These are phyloP conservation scores for Digitaria exilis DNA, from an alignment of 202 grass and related monocot genomes.

Conservation along the genomic window DNA sequence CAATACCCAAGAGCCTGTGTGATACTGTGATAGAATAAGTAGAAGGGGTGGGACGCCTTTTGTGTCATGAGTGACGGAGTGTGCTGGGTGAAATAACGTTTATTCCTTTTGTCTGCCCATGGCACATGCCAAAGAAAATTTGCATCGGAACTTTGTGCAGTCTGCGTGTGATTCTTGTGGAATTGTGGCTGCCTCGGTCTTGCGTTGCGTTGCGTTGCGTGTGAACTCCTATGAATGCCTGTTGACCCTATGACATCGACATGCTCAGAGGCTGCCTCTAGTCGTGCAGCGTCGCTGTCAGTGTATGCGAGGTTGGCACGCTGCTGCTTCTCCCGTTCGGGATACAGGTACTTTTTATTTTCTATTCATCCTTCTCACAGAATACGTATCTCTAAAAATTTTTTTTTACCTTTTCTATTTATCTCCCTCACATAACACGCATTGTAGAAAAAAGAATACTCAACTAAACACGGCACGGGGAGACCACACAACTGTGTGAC, in stretches of 20 bases:
- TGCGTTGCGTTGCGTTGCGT: too few relatives aligned
- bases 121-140: neutral
- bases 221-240: too few relatives aligned
- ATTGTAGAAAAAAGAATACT: too few relatives aligned
- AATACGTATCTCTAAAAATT: too few relatives aligned
- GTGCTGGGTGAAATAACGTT: conserved; percentile 9
- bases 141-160: neutral
- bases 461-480: too few relatives aligned
- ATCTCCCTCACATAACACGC: too few relatives aligned
- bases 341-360: too few relatives aligned
- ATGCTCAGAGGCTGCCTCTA: too few relatives aligned
- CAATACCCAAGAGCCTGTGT: neutral
- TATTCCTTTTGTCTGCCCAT: neutral
- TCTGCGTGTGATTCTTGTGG: neutral
- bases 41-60: neutral
- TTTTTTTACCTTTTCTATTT: too few relatives aligned
- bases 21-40: conserved; percentile 41
- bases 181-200: neutral
- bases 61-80: neutral
- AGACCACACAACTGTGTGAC: conserved; percentile 7
- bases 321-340: neutral
- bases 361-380: too few relatives aligned
- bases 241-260: neutral
- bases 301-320: neutral
- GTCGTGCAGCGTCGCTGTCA: neutral